Conservation (phyloP, 495 filamentous ascomycete species). For the Penicillium coffeae region DNA sequence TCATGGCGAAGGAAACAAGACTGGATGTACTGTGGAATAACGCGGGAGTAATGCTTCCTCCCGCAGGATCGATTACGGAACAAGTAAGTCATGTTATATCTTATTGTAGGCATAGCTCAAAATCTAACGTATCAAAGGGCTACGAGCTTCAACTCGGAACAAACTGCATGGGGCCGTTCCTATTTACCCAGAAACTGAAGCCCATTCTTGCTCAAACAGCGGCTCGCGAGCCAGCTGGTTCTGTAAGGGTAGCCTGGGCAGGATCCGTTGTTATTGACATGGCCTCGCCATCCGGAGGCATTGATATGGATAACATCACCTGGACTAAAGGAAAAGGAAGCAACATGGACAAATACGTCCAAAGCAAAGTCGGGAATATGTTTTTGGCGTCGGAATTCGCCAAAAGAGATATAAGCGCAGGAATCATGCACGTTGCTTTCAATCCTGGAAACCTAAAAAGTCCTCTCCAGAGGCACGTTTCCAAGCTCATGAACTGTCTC, state of each 20-base stretch:
- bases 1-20: slow-evolving; percentile 33
- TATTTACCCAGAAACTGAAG: neutral
- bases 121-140: too few relatives aligned
- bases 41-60: slow-evolving; percentile 50
- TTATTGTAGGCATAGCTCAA: too few relatives aligned
- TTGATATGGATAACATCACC: neutral
- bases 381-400: neutral
- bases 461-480: slow-evolving; percentile 3
- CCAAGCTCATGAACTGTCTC: neutral
- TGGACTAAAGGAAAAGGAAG: neutral
- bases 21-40: slow-evolving; percentile 57
- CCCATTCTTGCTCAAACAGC: neutral
- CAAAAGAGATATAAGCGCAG: neutral
- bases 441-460: slow-evolving; percentile 2
- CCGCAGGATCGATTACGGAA: too few relatives aligned
- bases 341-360: neutral
- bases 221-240: neutral
- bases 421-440: neutral
- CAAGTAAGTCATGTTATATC: too few relatives aligned
- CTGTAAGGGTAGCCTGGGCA: slow-evolving; percentile 1
- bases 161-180: slow-evolving; percentile 1
- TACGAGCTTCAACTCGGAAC: slow-evolving; percentile 4
- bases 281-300: neutral
- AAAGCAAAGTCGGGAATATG: slow-evolving; percentile 1
- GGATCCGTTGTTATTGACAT: neutral